Percentiles rank a stretch among this genome's conserved stretches.
Conservation (phyloP, 805 yeast genomes). For the Lachancea meyersii region DNA sequence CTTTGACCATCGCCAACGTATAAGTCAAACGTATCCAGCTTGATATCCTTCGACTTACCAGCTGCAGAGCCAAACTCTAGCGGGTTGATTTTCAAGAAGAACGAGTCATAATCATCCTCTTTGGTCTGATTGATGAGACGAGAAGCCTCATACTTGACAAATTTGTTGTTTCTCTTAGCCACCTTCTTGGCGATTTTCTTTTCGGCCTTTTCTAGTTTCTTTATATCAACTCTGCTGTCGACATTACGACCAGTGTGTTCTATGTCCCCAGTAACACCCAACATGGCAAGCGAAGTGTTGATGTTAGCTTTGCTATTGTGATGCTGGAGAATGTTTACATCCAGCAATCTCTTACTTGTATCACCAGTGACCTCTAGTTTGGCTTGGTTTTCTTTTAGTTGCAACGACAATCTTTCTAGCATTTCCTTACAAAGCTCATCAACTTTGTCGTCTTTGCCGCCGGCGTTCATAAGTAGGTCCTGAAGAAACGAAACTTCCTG, state of each 20-base stretch:
- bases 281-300: conserved; percentile 65
- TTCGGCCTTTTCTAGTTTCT: conserved; percentile 95
- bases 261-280: conserved; percentile 76
- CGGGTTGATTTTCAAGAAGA: conserved; percentile 93
- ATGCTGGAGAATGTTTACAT: conserved; percentile 64
- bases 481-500: conserved; percentile 64
- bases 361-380: conserved; percentile 77
- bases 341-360: conserved; percentile 78
- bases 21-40: conserved; percentile 85
- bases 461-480: conserved; percentile 68
- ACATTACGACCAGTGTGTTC: conserved; percentile 88
- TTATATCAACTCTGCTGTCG: conserved; percentile 92
- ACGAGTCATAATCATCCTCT: conserved; percentile 82
- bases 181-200: conserved; percentile 95
- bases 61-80: conserved; percentile 81
- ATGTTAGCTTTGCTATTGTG: conserved; percentile 60
- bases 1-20: conserved; percentile 95
- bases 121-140: conserved; percentile 63
- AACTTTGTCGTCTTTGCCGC: conserved; percentile 61
- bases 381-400: conserved; percentile 60
- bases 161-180: conserved; percentile 76
- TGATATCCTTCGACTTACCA: conserved; percentile 97
- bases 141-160: conserved; percentile 90
- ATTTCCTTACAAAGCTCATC: conserved; percentile 42
- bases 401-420: conserved; percentile 43